phyloP scores from a whole-genome alignment of 2,329 filamentous ascomycete species.

The Aspergillus nomiae region DNA sequence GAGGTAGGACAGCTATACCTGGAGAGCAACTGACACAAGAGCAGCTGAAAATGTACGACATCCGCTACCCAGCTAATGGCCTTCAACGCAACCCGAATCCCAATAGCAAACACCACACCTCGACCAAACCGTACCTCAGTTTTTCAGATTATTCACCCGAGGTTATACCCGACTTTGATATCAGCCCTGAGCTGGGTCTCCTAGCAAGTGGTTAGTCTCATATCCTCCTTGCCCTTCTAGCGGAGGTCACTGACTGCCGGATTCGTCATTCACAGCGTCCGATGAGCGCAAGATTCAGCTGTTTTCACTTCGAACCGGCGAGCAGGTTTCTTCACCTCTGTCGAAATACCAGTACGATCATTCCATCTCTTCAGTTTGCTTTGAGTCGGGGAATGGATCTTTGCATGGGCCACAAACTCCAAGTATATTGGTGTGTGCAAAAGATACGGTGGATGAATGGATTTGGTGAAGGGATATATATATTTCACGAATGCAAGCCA shows the following conservation, averaged over 20 bases:
- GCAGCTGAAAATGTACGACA: conserved; percentile 46
- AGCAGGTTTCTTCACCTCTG: conserved; percentile 32
- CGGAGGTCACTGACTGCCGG: neutral
- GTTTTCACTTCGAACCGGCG: conserved; percentile 41
- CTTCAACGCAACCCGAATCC: conserved; percentile 32
- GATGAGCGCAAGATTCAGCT: conserved; percentile 37
- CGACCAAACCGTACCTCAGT: conserved; percentile 37
- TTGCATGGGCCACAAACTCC: conserved; percentile 32
- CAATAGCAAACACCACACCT: conserved; percentile 27
- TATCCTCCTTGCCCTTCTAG: neutral
- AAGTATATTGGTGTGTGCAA: conserved; percentile 36
- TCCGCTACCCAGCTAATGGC: conserved; percentile 36
- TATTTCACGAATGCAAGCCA: neutral
- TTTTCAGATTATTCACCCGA: conserved; percentile 36
- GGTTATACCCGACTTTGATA: conserved; percentile 35
- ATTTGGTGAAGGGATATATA: conserved; percentile 29
- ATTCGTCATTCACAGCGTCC: conserved; percentile 28
- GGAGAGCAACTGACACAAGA: neutral
- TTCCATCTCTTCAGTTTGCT: conserved; percentile 34
- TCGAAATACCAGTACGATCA: conserved; percentile 27
- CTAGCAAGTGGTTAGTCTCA: conserved; percentile 38
- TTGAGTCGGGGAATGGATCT: conserved; percentile 32
- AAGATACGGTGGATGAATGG: conserved; percentile 40
- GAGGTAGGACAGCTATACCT: neutral
- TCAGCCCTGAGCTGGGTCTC: conserved; percentile 40